phyloP scores from a whole-genome alignment of 2,329 filamentous ascomycete species.

The Hypoxylon sp. region DNA sequence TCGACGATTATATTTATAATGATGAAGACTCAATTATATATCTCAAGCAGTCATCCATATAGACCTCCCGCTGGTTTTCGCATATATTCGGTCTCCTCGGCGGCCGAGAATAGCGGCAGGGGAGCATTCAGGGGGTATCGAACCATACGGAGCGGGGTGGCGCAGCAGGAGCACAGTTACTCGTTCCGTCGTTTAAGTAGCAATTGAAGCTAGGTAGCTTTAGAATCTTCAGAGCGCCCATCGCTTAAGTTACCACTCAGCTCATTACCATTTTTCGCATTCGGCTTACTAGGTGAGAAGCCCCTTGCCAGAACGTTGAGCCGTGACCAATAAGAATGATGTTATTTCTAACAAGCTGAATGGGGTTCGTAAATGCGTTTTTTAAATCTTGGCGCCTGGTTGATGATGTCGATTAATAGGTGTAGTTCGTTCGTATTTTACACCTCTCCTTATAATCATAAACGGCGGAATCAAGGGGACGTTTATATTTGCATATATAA shows the following conservation, averaged over 20 bases:
- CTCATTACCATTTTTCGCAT: not conserved
- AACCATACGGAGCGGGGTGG: conserved; percentile 19
- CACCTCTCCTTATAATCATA: not conserved
- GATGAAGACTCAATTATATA: not conserved
- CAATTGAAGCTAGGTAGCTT: not conserved
- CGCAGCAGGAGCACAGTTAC: conserved; percentile 11
- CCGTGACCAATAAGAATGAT: conserved; percentile 3
- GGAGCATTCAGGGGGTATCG: not conserved
- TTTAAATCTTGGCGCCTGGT: not conserved
- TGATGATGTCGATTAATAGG: not conserved
- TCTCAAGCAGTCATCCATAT: not conserved
- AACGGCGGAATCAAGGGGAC: not conserved
- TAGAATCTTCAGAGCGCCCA: not conserved
- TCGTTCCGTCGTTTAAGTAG: conserved; percentile 5
- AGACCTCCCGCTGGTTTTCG: not conserved
- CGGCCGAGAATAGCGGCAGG: conserved; percentile 19
- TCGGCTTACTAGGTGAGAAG: not conserved
- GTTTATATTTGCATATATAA: not conserved
- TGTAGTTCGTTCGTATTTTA: not conserved
- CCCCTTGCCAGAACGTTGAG: conserved; percentile 2
- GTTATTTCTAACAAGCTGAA: not conserved
- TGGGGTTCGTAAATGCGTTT: not conserved
- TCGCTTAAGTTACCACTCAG: not conserved
- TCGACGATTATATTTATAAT: not conserved
- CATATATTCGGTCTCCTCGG: conserved; percentile 26